Evolutionary conservation across 371 early-diverging fungal species (phyloP), one percentile per base, ranked within the genome.

Genomic region (Encephalitozoon hellem): DNA sequence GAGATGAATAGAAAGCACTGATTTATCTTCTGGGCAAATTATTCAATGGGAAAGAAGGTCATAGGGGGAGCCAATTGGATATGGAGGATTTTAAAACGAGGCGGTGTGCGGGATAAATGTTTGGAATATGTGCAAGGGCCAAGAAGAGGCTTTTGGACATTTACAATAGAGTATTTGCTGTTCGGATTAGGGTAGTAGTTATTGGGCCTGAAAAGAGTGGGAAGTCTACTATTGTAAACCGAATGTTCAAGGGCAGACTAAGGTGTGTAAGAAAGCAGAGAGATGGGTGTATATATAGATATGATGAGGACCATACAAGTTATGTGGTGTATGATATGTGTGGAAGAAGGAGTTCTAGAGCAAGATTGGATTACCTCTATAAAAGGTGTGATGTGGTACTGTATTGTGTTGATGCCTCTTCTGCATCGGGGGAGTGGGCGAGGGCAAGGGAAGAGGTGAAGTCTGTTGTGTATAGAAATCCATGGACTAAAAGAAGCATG

Each of bases 281-380:
- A 4, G 70, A 72, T 15, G 59, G 51, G 8, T 25, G 52, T 1
- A 43, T 67, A n/a, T 34, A 43, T 15, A 34, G 66, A 4, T 80
- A 79, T 67, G 18, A 43, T 15, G 71, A 69, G 26, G 52, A 73
- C 23, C 49, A 59, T 12, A 66, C 81, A 12, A 67, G 43, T 0
- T 79, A 68, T 30, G 47, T 25, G 0, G 55, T 84, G 23, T 80
- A 77, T 66, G 84, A 84, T 77, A 69, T 81, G 11, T 68, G 70
- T 8, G 84, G 84, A 0, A 70, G 32, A 12, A 32, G 30, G 41
- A 64, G 69, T 38, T 72, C 66, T 28, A 49, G 18, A 26, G 53
- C 53, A 11, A 67, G 74, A 41, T 68, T 69, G 72, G 82, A 84
- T 49, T 69, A 72, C 26, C 68, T 63, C 34, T 81, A 81, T 41